Base-by-base conservation (phyloP, 495 filamentous ascomycete species). In the Xylaria nigripes region DNA sequence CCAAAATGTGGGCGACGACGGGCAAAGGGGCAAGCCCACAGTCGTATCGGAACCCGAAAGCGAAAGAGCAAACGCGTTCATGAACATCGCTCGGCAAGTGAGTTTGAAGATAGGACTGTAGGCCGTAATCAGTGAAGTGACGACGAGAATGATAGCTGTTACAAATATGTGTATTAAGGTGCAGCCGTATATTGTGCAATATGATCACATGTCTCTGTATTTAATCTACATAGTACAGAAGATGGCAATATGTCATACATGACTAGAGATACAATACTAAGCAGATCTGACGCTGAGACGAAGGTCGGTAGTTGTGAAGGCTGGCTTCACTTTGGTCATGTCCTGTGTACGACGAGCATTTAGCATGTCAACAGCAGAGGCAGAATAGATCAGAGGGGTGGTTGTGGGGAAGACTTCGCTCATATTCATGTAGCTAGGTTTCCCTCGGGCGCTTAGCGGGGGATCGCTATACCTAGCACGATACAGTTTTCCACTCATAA, bases 1-100 rank as follows among this genome's bases (percentile, higher is more conserved):
- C 72, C 82, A 86, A 18, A 77, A 73, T 43, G 91, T 98, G 10
- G 95, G 89, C 50, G 84, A 87, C 59, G 90, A 97, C 75, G 90
- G 88, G 8, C 90, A 96, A 70, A 71, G 79, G 16, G 93, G 93
- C 3, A 87, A 84, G 71, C 93, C 93, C 19, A 97, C 92, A 3
- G 89, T 97, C 16, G 90, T 96, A 16, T 77, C 86, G 4, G 89
- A 95, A 62, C 86, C 86, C 5, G 77, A 84, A 13, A 87, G 88
- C 63, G 77, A 74, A 16, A 75, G 86, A 48, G 83, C 85, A 15
- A 69, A 75, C 50, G 85, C 83, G 4, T 98, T 95, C 68, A 71
- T 85, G 58, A 68, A 69, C 32, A 81, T 94, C 62, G 86, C 87
- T 38, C 74, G 77, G 54, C 74, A 73, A 61, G 76, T 93, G 22